Evolutionary conservation across 1,284 basidiomycete species (phyloP), one percentile per base, ranked within the genome.

Genomic region (Irpex rosettiformis): DNA sequence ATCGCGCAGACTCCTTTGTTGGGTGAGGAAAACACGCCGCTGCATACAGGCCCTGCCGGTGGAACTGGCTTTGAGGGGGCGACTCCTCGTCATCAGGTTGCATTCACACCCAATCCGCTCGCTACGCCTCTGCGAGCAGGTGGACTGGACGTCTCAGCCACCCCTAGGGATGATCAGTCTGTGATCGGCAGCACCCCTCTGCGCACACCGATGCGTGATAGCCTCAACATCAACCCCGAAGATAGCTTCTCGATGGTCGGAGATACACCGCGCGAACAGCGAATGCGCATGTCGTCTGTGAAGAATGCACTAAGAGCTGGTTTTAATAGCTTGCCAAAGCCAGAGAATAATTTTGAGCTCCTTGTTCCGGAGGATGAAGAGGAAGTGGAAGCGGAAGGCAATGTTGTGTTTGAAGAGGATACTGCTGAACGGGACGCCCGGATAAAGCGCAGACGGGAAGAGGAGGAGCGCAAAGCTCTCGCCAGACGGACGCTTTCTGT

Each of bases 271-370:
- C 84, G 86, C 28, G 90, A 91, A 57, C 82, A 88, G 59, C 84
- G 86, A 10, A 73, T 86, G 51, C 85, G 85, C 16, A 71, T 75
- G 18, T 81, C 80, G 58, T 84, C 87, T 42, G 79, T 83, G 10
- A 90, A 91, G 69, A 82, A 86, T 47, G 85, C 89, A 1, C 80
- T 98, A 55, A 82, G 89, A 66, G 83, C 87, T 18, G 92, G 91
- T 1, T 97, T 99, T 72, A 83, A 82, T 70, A 87, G 77, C 61
- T 79, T 99, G 16, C 97, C 97, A 0, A 88, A 87, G 64, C 96
- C 97, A 0, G 94, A 98, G 77, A 99, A 99, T 72, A 96, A 99
- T 73, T 99, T 98, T 68, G 96, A 99, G 73, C 77, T 99, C 47
- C 84, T 96, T 24, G 87, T 98, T 3, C 94, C 94, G 3, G 93